phyloP scores from a whole-genome alignment of 2,329 filamentous ascomycete genomes.

The Trichophyton mentagrophytes region DNA sequence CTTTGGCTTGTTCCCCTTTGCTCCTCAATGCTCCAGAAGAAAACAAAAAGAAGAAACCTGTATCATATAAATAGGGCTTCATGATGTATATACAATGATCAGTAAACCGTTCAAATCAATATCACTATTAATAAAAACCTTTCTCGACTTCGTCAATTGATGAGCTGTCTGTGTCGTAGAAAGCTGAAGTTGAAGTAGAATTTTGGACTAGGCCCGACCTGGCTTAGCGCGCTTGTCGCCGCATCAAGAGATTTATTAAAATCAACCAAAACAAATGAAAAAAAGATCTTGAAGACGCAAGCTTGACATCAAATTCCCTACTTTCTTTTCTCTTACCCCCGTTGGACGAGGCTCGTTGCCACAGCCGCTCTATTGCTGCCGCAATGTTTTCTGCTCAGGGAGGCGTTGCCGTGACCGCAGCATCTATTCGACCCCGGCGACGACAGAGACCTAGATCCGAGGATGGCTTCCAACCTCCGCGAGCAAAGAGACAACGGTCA shows the following conservation, averaged over 20 bases:
- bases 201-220: not conserved
- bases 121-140: not conserved
- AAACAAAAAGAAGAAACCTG: not conserved
- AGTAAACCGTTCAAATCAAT: not conserved
- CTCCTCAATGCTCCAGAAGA: not conserved
- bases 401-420: conserved; percentile 5
- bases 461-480: conserved; percentile 29
- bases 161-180: not conserved
- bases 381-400: conserved; percentile 1
- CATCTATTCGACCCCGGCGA: conserved; percentile 19
- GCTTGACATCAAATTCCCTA: not conserved
- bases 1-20: not conserved
- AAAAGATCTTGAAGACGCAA: not conserved
- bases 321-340: not conserved
- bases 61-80: not conserved
- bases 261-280: not conserved
- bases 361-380: not conserved
- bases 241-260: not conserved
- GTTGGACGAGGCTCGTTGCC: not conserved
- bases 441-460: conserved; percentile 33
- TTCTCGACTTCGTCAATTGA: not conserved
- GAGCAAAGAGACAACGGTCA: conserved; percentile 37
- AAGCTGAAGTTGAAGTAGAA: not conserved
- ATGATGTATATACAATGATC: conserved; percentile 1
- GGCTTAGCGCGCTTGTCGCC: not conserved